Conservation (phyloP, 2,329 filamentous ascomycete genomes). For the Truncatella angustata region DNA sequence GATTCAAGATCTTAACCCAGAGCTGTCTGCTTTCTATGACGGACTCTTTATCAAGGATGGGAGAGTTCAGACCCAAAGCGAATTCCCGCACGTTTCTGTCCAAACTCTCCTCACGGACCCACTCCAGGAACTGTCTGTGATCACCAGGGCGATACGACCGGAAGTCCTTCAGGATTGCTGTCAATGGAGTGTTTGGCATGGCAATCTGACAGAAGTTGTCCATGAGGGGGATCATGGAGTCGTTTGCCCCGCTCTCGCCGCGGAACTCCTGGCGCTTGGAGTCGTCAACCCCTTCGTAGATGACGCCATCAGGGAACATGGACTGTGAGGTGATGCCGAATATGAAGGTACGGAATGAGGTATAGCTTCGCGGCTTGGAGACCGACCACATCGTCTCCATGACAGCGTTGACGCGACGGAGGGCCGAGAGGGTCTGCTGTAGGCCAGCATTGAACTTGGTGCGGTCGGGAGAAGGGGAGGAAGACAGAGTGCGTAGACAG, state of each 20-base stretch:
- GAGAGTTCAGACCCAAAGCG: conserved; percentile 42
- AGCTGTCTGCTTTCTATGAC: conserved; percentile 53
- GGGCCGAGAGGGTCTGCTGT: conserved; percentile 57
- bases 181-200: conserved; percentile 88
- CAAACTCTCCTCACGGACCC: conserved; percentile 55
- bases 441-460: conserved; percentile 64
- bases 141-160: conserved; percentile 84
- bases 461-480: conserved; percentile 31
- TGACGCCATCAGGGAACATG: conserved; percentile 90
- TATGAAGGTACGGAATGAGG: conserved; percentile 92
- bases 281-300: conserved; percentile 81
- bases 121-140: conserved; percentile 79
- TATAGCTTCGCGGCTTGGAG: conserved; percentile 80
- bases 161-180: conserved; percentile 85
- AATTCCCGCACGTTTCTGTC: conserved; percentile 57
- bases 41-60: conserved; percentile 22
- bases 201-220: conserved; percentile 83
- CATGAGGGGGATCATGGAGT: conserved; percentile 88
- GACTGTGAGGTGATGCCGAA: conserved; percentile 91
- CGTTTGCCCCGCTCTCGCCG: conserved; percentile 90
- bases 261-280: conserved; percentile 74
- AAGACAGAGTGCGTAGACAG: conserved; percentile 44
- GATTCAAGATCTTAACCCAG: conserved; percentile 66
- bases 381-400: conserved; percentile 95
- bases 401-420: conserved; percentile 69